Conservation (phyloP, 2,329 filamentous ascomycete species). For the Scorias spongiosa region DNA sequence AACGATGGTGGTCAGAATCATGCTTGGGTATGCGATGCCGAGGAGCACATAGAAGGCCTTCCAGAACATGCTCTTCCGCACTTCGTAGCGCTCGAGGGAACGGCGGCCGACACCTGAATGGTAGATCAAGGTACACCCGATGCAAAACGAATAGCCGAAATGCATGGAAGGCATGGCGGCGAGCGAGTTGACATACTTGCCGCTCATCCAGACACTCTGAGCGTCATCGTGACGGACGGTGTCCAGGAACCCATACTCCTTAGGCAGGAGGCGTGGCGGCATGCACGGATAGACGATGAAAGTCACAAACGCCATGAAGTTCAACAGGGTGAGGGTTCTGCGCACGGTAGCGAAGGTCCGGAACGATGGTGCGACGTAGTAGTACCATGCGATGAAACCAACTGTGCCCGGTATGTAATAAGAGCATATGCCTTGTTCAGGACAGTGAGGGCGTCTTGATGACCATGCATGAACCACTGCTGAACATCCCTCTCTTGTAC, state of each 20-base stretch:
- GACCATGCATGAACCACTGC: conserved; percentile 41
- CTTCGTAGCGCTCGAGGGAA: conserved; percentile 26
- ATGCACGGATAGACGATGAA: conserved; percentile 36
- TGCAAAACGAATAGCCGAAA: conserved; percentile 38
- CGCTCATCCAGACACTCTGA: conserved; percentile 29
- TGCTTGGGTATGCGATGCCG: conserved; percentile 37
- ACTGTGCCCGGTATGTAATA: conserved; percentile 46
- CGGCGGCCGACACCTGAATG: conserved; percentile 29
- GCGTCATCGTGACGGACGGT: conserved; percentile 30
- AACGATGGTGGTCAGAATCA: conserved; percentile 42
- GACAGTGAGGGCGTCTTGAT: conserved; percentile 37
- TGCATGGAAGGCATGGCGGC: conserved; percentile 35
- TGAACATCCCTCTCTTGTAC: conserved; percentile 38
- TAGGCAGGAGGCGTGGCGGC: conserved; percentile 31
- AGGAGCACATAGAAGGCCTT: conserved; percentile 30
- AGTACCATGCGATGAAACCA: conserved; percentile 46
- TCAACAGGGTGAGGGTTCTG: conserved; percentile 31
- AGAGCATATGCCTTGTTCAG: conserved; percentile 45
- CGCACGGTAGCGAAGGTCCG: conserved; percentile 25
- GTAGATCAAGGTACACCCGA: conserved; percentile 34
- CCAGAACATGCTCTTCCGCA: conserved; percentile 26
- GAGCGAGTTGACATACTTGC: conserved; percentile 28
- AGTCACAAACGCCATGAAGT: conserved; percentile 35
- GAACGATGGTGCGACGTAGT: conserved; percentile 39
- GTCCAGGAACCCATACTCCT: conserved; percentile 27